phyloP scores from a whole-genome alignment of 441 rosid species.

The Dalechampia spathulata region DNA sequence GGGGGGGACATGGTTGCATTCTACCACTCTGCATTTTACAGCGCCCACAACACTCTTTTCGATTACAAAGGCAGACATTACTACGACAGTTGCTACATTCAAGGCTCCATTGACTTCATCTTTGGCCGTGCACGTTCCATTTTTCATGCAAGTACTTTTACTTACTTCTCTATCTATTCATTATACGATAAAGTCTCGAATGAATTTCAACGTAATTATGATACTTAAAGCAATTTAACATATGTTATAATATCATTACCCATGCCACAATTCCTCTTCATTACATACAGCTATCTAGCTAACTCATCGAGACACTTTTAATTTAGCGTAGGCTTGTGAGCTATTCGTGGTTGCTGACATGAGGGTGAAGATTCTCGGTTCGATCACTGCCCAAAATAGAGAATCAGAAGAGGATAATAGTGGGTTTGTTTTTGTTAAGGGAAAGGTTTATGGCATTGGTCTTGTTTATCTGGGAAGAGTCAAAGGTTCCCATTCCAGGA shows the following conservation, averaged over 20 bases:
- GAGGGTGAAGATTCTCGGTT: slow-evolving; percentile 67
- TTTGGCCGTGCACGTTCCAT: slow-evolving; percentile 81
- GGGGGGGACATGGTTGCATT: slow-evolving; percentile 74
- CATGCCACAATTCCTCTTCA: no score
- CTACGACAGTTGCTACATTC: slow-evolving; percentile 69
- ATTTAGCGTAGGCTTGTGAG: no score
- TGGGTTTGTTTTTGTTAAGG: slow-evolving; percentile 67
- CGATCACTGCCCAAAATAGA: slow-evolving; percentile 75
- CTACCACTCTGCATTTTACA: slow-evolving; percentile 80
- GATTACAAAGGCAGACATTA: slow-evolving; percentile 88
- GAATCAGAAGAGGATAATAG: slow-evolving; percentile 41
- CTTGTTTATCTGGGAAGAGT: slow-evolving; percentile 66
- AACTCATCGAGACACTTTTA: no score
- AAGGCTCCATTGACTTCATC: slow-evolving; percentile 87
- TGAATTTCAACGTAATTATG: no score
- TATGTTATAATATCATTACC: no score
- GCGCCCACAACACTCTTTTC: slow-evolving; percentile 84
- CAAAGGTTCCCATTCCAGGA: slow-evolving; percentile 68
- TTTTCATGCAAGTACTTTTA: no score
- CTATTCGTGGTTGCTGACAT: slow-evolving; percentile 65
- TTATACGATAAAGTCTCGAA: no score
- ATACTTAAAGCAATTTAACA: no score
- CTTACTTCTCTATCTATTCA: no score
- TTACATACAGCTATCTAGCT: no score
- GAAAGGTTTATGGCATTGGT: slow-evolving; percentile 68